Percentiles rank a stretch among this genome's conserved stretches.
phyloP scores from a whole-genome alignment of 179 eudicot species.

The Corrigiola litoralis region DNA sequence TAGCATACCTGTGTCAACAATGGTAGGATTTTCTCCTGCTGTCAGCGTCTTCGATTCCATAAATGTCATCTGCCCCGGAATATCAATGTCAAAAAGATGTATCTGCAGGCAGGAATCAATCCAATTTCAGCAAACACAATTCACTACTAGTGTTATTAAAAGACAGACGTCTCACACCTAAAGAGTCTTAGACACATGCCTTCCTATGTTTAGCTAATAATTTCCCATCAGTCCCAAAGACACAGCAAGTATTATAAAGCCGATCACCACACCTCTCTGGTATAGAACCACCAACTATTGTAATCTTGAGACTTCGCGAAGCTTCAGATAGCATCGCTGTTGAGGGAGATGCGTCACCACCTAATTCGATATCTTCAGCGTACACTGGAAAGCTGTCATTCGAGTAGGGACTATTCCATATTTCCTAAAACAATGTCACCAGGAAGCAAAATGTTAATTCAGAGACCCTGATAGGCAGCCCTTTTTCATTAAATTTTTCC shows the following conservation, averaged over 20 bases:
- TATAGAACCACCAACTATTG: slow-evolving; percentile 78
- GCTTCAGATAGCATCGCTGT: slow-evolving; percentile 67
- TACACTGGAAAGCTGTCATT: slow-evolving; percentile 73
- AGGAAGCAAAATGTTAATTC: neutral
- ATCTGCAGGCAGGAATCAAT: slow-evolving; percentile 31
- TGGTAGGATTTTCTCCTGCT: slow-evolving; percentile 49
- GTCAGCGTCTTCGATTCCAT: slow-evolving; percentile 53
- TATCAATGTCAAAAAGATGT: slow-evolving; percentile 56
- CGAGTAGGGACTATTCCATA: slow-evolving; percentile 83
- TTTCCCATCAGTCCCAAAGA: slow-evolving; percentile 60
- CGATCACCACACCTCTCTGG: slow-evolving; percentile 61
- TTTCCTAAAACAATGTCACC: slow-evolving; percentile 42
- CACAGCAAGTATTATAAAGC: slow-evolving; percentile 71
- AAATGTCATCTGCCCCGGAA: slow-evolving; percentile 52
- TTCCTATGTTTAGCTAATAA: slow-evolving; percentile 77
- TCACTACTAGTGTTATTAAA: neutral
- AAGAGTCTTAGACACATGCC: slow-evolving; percentile 34
- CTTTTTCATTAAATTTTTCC: neutral
- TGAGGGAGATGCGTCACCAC: slow-evolving; percentile 71
- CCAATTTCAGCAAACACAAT: neutral
- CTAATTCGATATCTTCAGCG: slow-evolving; percentile 76
- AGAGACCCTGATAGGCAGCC: neutral
- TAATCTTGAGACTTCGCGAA: slow-evolving; percentile 44
- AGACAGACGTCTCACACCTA: slow-evolving; percentile 7
- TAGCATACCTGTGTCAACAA: slow-evolving; percentile 54